These are phyloP conservation scores for Hymenoscyphus salicellus DNA, from an alignment of 2,329 filamentous ascomycete species.

Conservation along the genomic window DNA sequence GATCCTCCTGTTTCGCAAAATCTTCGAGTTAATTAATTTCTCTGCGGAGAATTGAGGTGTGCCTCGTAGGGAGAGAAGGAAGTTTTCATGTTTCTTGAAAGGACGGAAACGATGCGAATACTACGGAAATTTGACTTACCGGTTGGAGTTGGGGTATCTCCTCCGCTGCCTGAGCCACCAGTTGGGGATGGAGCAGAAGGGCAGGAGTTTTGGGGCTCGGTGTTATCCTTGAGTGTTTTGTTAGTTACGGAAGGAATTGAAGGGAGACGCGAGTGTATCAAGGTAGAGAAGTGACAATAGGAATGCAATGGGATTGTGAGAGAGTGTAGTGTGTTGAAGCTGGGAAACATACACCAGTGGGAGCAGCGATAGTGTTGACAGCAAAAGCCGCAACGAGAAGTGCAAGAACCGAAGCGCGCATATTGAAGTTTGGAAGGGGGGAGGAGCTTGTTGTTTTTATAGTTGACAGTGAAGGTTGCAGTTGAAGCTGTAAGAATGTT, in stretches of 20 bases:
- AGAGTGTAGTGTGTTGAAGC: too few relatives aligned
- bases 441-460: neutral
- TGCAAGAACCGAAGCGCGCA: conserved; percentile 6
- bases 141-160: conserved; percentile 2
- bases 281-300: neutral
- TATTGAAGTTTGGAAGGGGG: neutral
- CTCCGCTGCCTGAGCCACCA: too few relatives aligned
- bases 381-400: conserved; percentile 3
- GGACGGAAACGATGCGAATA: too few relatives aligned
- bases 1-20: too few relatives aligned
- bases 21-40: too few relatives aligned
- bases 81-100: too few relatives aligned
- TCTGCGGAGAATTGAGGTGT: too few relatives aligned
- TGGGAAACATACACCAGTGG: conserved; percentile 2
- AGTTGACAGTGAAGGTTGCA: neutral
- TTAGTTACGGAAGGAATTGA: too few relatives aligned
- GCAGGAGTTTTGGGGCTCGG: neutral
- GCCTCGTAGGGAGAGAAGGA: too few relatives aligned
- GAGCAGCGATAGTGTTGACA: conserved; percentile 5
- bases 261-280: too few relatives aligned
- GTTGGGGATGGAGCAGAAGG: neutral
- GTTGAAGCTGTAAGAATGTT: conserved; percentile 1
- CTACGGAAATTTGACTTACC: too few relatives aligned
- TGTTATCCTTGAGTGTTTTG: neutral
- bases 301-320: neutral